Conservation (phyloP, 2,329 filamentous ascomycete genomes). For the Drechslerella coelobrocha region DNA sequence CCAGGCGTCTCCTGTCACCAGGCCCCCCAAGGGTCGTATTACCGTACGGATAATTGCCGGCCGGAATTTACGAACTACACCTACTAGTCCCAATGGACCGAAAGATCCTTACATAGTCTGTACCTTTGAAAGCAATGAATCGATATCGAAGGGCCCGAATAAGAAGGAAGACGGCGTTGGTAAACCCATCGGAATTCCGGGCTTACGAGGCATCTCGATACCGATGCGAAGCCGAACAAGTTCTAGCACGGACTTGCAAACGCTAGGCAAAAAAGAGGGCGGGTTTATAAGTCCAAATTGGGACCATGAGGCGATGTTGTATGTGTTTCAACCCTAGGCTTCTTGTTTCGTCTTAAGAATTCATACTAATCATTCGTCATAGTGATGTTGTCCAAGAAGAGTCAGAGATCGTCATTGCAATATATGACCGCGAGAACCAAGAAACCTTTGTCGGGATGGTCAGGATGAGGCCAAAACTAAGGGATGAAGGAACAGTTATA, state of each 20-base stretch:
- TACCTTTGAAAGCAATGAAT: slow-evolving; percentile 94
- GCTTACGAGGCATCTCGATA: slow-evolving; percentile 79
- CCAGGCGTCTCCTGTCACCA: slow-evolving; percentile 63
- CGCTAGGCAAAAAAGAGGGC: slow-evolving; percentile 64
- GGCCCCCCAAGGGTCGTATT: slow-evolving; percentile 82
- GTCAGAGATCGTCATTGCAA: slow-evolving; percentile 87
- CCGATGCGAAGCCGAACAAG: slow-evolving; percentile 97
- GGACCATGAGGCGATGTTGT: slow-evolving; percentile 97
- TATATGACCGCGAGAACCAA: slow-evolving; percentile 84
- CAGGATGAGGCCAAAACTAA: slow-evolving; percentile 74
- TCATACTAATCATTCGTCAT: slow-evolving; percentile 55
- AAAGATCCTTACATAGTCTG: slow-evolving; percentile 93
- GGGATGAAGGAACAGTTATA: slow-evolving; percentile 72
- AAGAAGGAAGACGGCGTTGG: slow-evolving; percentile 65
- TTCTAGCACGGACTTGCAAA: slow-evolving; percentile 83
- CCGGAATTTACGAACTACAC: slow-evolving; percentile 76
- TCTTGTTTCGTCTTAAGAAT: slow-evolving; percentile 47
- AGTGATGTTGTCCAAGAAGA: slow-evolving; percentile 94
- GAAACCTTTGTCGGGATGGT: slow-evolving; percentile 94
- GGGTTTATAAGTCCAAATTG: slow-evolving; percentile 83
- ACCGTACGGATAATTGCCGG: slow-evolving; percentile 88
- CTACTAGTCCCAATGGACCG: slow-evolving; percentile 46
- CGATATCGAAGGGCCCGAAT: slow-evolving; percentile 86
- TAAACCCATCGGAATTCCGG: slow-evolving; percentile 71
- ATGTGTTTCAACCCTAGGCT: slow-evolving; percentile 60